Conservation (phyloP, 805 yeast species). For the Lachancea quebecensis region DNA sequence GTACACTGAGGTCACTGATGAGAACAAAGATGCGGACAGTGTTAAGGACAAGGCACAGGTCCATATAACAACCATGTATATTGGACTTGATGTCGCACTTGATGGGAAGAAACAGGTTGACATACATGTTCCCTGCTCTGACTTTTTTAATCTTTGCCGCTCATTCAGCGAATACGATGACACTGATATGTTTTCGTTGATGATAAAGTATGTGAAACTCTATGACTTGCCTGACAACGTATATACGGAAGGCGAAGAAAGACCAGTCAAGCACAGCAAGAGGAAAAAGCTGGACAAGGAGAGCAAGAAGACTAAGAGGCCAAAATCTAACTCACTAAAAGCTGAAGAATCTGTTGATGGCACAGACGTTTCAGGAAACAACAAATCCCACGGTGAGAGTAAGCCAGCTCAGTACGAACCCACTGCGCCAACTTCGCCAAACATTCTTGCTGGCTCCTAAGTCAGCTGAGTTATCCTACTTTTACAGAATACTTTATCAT, state of each 20-base stretch:
- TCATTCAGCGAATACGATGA: constrained; percentile 61
- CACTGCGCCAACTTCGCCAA: too few relatives aligned
- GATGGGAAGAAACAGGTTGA: constrained; percentile 60
- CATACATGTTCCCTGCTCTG: constrained; percentile 84
- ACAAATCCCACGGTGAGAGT: background rate
- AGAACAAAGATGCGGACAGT: constrained; percentile 30
- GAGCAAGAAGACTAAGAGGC: constrained; percentile 33
- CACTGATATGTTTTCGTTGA: constrained; percentile 44
- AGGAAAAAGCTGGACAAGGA: constrained; percentile 42
- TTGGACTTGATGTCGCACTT: constrained; percentile 56
- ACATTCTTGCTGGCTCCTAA: too few relatives aligned
- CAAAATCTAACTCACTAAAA: constrained; percentile 18
- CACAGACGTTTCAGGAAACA: background rate
- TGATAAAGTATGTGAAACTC: constrained; percentile 65
- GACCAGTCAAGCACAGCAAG: constrained; percentile 58
- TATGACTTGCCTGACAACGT: constrained; percentile 83
- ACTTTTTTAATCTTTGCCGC: constrained; percentile 75
- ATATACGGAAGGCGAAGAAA: constrained; percentile 66
- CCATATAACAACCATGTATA: constrained; percentile 66
- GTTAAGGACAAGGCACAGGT: constrained; percentile 32
- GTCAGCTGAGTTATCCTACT: too few relatives aligned
- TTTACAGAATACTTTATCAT: too few relatives aligned
- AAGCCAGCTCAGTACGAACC: background rate
- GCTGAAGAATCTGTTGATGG: background rate
- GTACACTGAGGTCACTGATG: constrained; percentile 32